Conservation (phyloP, 176 grass and related monocot species). For the sorghum (Sorghum bicolor) region DNA sequence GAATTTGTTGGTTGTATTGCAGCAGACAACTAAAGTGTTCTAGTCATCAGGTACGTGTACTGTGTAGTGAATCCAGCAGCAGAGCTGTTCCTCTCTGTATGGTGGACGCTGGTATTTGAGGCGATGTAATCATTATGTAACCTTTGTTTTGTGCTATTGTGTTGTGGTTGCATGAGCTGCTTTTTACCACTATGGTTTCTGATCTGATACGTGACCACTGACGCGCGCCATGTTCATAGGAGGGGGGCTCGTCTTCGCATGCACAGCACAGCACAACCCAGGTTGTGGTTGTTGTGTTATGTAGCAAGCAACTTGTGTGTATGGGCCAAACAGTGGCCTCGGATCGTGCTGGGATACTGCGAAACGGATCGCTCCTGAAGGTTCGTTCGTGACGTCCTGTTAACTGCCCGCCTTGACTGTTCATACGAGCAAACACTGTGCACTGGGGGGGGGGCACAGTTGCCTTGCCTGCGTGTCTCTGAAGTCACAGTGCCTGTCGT, state of each 20-base stretch:
- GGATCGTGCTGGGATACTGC: not conserved
- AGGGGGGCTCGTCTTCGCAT: not conserved
- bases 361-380: not conserved
- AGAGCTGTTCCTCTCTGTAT: not conserved
- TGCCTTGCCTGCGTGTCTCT: not conserved
- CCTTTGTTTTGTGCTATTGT: not conserved
- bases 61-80: not conserved
- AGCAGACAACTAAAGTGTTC: not conserved
- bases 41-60: not conserved
- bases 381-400: not conserved
- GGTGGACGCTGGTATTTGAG: not conserved
- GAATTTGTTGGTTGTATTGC: slow-evolving; percentile 19
- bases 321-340: not conserved
- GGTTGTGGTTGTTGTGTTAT: not conserved
- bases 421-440: not conserved
- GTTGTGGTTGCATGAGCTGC: not conserved
- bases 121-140: not conserved
- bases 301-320: slow-evolving; percentile 13
- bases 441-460: not conserved
- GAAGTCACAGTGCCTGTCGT: not conserved
- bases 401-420: not conserved
- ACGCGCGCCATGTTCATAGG: slow-evolving; percentile 17
- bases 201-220: not conserved
- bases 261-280: not conserved
- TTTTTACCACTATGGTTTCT: not conserved